Evolutionary conservation across 1,284 basidiomycete species (phyloP).

Genomic region (Ustilago bromivora): DNA sequence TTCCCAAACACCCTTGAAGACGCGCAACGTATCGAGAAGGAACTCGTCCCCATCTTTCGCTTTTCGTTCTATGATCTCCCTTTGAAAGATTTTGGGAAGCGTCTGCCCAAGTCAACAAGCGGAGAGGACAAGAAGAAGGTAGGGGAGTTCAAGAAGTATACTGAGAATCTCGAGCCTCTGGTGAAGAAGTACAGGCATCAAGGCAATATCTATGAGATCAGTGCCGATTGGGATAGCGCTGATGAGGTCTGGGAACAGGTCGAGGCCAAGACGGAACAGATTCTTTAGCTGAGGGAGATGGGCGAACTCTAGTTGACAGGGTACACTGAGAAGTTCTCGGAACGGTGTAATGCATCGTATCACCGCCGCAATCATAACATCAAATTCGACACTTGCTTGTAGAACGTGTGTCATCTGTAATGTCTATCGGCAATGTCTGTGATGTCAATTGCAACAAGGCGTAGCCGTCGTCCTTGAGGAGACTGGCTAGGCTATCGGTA

Average conservation of each 20-base stretch:
- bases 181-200: constrained; percentile 51
- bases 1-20: constrained; percentile 52
- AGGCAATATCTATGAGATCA: constrained; percentile 62
- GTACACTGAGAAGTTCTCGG: not conserved
- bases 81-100: constrained; percentile 35
- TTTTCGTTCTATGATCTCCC: constrained; percentile 59
- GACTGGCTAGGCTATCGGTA: not conserved
- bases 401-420: not conserved
- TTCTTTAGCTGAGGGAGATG: constrained; percentile 34
- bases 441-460: no score
- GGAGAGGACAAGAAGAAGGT: constrained; percentile 33
- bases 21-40: constrained; percentile 42
- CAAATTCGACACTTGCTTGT: not conserved
- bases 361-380: not conserved
- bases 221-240: constrained; percentile 57
- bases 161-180: constrained; percentile 24
- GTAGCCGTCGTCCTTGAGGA: not conserved
- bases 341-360: not conserved
- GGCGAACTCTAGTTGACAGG: constrained; percentile 24
- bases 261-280: constrained; percentile 59
- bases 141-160: constrained; percentile 39
- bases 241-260: constrained; percentile 66
- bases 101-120: constrained; percentile 20
- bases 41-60: constrained; percentile 55
- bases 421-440: not conserved